Percentiles rank a stretch among this genome's conserved stretches.
Conservation (phyloP, 2,329 filamentous ascomycete genomes). For the Fusarium palustre region DNA sequence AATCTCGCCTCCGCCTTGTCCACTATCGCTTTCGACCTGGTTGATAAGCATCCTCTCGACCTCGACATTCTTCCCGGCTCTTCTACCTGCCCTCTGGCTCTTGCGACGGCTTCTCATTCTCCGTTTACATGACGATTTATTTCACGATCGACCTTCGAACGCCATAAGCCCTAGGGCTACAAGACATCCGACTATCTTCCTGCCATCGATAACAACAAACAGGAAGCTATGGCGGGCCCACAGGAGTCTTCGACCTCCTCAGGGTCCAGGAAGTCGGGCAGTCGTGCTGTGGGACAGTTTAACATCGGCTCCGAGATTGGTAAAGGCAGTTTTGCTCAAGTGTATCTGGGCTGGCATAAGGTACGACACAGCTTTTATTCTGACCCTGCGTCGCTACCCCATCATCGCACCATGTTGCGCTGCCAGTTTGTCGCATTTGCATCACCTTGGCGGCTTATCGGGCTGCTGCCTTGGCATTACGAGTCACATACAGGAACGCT, state of each 20-base stretch:
- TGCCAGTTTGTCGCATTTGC: slow-evolving; percentile 23
- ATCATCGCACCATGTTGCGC: slow-evolving; percentile 19
- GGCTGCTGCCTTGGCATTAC: slow-evolving; percentile 10
- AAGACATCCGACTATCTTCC: slow-evolving; percentile 49
- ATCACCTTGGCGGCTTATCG: slow-evolving; percentile 7
- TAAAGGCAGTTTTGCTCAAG: slow-evolving; percentile 96
- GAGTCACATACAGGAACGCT: background rate
- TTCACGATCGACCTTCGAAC: slow-evolving; percentile 52
- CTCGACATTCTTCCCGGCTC: slow-evolving; percentile 13
- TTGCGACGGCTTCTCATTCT: slow-evolving; percentile 26
- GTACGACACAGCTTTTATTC: slow-evolving; percentile 57
- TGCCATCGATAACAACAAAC: slow-evolving; percentile 49
- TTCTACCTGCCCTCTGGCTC: slow-evolving; percentile 24
- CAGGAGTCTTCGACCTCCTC: slow-evolving; percentile 52
- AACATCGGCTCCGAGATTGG: slow-evolving; percentile 89
- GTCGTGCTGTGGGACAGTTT: slow-evolving; percentile 75
- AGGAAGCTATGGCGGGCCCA: slow-evolving; percentile 56
- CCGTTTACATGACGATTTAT: slow-evolving; percentile 57
- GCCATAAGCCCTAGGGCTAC: slow-evolving; percentile 54
- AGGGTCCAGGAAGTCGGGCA: slow-evolving; percentile 52
- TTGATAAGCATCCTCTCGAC: slow-evolving; percentile 27
- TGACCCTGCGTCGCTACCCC: slow-evolving; percentile 19
- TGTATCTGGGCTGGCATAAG: slow-evolving; percentile 88
- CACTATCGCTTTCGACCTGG: slow-evolving; percentile 25
- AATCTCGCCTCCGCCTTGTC: slow-evolving; percentile 18